phyloP scores from a whole-genome alignment of 192 early-diverging fungal species.

The Entomortierella beljakovae region DNA sequence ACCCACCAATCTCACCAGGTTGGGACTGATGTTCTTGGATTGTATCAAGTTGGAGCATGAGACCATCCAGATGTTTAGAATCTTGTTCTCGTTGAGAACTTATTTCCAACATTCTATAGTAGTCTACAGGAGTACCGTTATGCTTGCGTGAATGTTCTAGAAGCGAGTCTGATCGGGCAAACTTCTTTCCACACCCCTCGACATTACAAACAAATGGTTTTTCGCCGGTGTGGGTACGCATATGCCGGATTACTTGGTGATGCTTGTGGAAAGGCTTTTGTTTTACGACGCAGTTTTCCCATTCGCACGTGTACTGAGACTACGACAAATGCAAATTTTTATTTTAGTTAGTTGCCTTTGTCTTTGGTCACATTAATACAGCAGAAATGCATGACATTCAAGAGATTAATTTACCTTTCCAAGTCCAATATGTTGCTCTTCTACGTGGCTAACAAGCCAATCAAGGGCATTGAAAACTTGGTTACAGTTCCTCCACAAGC shows the following conservation, averaged over 20 bases:
- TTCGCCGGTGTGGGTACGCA: constrained; percentile 83
- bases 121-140: constrained; percentile 46
- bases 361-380: too few relatives aligned
- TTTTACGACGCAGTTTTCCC: constrained; percentile 64
- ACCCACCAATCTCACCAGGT: background rate
- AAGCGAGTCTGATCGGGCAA: constrained; percentile 80
- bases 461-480: constrained; percentile 58
- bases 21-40: constrained; percentile 45
- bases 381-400: constrained; percentile 2
- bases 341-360: background rate
- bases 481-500: constrained; percentile 64
- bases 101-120: constrained; percentile 48
- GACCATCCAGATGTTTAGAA: constrained; percentile 40
- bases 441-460: constrained; percentile 63
- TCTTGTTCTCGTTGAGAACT: constrained; percentile 45
- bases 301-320: constrained; percentile 61
- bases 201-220: constrained; percentile 76
- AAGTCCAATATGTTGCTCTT: constrained; percentile 64
- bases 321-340: constrained; percentile 10
- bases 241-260: constrained; percentile 79
- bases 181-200: constrained; percentile 75
- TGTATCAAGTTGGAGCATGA: constrained; percentile 46
- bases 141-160: constrained; percentile 73
- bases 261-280: constrained; percentile 76
- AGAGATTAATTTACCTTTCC: constrained; percentile 59